Evolutionary conservation across 306 rosid genomes (phyloP).

Genomic region (Cucumis cinereus): DNA sequence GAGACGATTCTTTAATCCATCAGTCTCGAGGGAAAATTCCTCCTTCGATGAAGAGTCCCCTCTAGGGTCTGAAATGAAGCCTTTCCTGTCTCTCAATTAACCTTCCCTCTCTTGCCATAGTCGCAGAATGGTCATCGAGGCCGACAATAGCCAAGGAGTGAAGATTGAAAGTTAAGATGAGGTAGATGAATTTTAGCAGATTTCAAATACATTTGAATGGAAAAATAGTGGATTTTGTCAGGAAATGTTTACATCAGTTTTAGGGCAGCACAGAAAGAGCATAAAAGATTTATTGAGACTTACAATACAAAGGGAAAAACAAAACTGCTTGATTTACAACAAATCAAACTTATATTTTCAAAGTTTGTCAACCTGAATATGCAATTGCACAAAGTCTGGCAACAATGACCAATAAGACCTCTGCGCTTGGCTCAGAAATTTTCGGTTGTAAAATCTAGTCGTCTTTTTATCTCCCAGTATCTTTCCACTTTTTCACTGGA

Average conservation of each 20-base stretch:
- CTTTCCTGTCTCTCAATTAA: not conserved
- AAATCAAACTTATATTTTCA: not conserved
- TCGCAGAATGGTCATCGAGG: not conserved
- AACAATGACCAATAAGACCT: not conserved
- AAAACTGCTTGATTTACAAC: not conserved
- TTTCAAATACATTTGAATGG: not conserved
- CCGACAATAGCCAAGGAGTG: not conserved
- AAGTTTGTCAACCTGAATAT: not conserved
- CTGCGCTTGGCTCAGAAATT: not conserved
- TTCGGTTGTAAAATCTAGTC: not conserved
- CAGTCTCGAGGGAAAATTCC: not conserved
- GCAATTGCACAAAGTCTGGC: not conserved
- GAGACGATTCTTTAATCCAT: no score
- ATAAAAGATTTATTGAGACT: not conserved
- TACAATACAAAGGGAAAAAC: not conserved
- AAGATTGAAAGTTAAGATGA: not conserved
- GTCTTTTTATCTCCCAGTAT: conserved; percentile 16
- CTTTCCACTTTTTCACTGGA: conserved; percentile 60
- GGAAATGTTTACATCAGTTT: not conserved
- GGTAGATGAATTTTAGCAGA: not conserved
- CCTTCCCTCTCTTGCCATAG: not conserved
- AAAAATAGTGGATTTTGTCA: not conserved
- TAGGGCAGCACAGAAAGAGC: not conserved
- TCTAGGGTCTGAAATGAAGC: not conserved
- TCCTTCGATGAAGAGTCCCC: not conserved